Evolutionary conservation across 805 yeast genomes (phyloP).

Genomic region (Yarrowia hollandica): DNA sequence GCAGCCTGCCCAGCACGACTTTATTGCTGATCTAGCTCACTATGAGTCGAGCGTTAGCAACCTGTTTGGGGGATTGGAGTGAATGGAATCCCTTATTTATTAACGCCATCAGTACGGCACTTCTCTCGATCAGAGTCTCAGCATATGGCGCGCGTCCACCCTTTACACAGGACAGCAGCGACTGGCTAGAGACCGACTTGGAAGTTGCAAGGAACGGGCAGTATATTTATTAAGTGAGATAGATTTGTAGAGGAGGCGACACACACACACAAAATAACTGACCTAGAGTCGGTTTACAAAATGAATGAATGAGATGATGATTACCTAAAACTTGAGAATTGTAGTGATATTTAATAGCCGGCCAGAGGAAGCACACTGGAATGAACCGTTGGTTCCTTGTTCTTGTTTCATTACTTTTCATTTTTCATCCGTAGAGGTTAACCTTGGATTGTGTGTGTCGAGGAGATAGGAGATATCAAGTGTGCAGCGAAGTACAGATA

Average conservation of each 20-base stretch:
- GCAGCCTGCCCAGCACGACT: slow-evolving; percentile 30
- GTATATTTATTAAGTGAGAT: slow-evolving; percentile 26
- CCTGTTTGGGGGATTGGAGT: slow-evolving; percentile 34
- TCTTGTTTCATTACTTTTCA: background rate
- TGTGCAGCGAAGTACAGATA: no score
- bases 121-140: slow-evolving; percentile 27
- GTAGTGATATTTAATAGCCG: no score
- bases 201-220: slow-evolving; percentile 26
- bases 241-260: slow-evolving; percentile 12
- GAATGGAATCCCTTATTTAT: slow-evolving; percentile 15
- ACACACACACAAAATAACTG: background rate
- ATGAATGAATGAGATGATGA: slow-evolving; percentile 25
- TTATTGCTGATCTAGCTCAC: slow-evolving; percentile 19
- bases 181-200: slow-evolving; percentile 30
- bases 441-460: background rate
- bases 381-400: background rate
- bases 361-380: no score
- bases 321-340: background rate
- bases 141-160: slow-evolving; percentile 29
- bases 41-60: slow-evolving; percentile 34
- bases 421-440: background rate
- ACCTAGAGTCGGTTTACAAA: background rate
- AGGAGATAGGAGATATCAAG: slow-evolving; percentile 18
- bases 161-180: slow-evolving; percentile 18
- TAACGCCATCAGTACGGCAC: slow-evolving; percentile 28